Base-by-base conservation (phyloP, 106 monocot species). In the Alisma plantagoaquatica region DNA sequence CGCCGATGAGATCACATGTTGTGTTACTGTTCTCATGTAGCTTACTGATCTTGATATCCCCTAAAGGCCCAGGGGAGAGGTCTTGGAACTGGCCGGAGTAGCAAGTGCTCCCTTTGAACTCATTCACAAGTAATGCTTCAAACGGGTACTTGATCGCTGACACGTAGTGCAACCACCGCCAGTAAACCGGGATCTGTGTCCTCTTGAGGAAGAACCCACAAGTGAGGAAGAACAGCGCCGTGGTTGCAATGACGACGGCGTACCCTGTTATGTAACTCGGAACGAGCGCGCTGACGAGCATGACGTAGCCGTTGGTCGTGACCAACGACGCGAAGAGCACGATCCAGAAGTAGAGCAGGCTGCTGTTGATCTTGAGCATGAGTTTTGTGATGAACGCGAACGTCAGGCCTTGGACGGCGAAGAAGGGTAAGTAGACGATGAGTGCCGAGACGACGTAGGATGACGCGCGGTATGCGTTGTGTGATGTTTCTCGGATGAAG, bases 111-210 rank as follows among this genome's bases (percentile, higher is more conserved):
- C 74, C 80, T 29, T 53, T 67, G 64, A 90, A 90, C 74, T 90
- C 89, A 62, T 90, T 90, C 61, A 67, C 64, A 46, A 90, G 54
- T 53, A 90, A 83, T 15, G 74, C 89, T 49, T 90, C 83, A 48
- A 83, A 90, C 15, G 89, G 89, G 67, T 90, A 90, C 70, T 90
- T 90, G 41, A 90, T 79, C 15, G 83, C 53, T 0, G 89, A 90
- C 15, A 90, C 58, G 61, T 90, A 90, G 60, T 90, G 89, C 62
- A 90, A 90, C 89, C 89, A 90, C 3, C 83, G 61, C 89, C 89
- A 90, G 76, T 83, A 90, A 46, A 54, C 51, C 0, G 79, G 79
- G 48, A 90, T 90, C 19, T 83, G 18, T 28, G 70, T 77, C 10
- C 89, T 52, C 54, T 65, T 80, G 66, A 90, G 76, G 71, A 90